Evolutionary conservation across 257 asterid genomes (phyloP), one percentile per base, ranked within the genome.

Genomic region (Pogostemon cablin): DNA sequence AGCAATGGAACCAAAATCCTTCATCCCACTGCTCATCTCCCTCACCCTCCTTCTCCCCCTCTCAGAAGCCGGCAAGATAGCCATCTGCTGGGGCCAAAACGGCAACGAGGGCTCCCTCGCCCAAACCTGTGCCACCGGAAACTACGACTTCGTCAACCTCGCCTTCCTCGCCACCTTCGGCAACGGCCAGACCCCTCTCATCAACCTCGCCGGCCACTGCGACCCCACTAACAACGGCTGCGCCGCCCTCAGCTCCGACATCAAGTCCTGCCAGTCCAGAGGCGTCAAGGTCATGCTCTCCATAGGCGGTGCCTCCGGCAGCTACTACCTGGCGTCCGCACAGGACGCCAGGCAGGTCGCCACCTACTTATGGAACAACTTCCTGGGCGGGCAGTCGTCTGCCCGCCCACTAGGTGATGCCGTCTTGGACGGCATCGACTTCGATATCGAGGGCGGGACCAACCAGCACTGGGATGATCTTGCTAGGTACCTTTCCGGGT

Each of bases 181-280:
- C 71, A 75, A 69, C 49, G 83, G 81, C 11, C 73, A 79, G 46
- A 68, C 78, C 17, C 82, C 79, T 10, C 53, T 62, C 79, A 69
- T 84, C 76, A 79, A 81, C 70, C 86, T 81, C 17, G 83, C 85
- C 0, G 81, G 86, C 37, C 86, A 85, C 56, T 85, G 84, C 11
- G 81, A 82, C 76, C 90, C 87, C 7, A 78, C 73, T 65, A 68
- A 64, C 9, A 75, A 67, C 20, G 84, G 82, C 7, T 85, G 90
- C 65, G 60, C 62, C 3, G 69, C 64, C 41, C 52, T 82, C 38
- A 72, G 78, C 68, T 78, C 85, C 9, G 80, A 82, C 7, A 82
- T 85, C 59, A 75, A 76, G 32, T 25, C 1, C 32, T 25, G 32
- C 32, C 32, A 25, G 1, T 25, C 32, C 32, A 25, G 9, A 44